Base-by-base conservation (phyloP, 441 rosid species). In the Biscutella laevigata region DNA sequence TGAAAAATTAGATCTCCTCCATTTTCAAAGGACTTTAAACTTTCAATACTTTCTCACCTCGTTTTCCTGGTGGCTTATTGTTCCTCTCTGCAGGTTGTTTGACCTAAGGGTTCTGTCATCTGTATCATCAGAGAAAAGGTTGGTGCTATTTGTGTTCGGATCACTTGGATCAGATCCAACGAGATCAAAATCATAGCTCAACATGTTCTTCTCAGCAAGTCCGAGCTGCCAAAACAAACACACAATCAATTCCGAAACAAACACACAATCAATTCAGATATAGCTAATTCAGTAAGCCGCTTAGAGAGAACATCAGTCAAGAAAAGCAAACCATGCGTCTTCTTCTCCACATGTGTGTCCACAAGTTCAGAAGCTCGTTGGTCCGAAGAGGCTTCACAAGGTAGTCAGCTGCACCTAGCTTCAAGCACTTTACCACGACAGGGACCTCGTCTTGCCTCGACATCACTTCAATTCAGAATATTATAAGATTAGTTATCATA, bases 321-420 rank as follows among this genome's bases (percentile, higher is more conserved):
- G 61, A 8, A 62, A 62, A 61, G 75, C 90, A 73, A 64, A 91
- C 98, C 98, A 82, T 78, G 65, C 79, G 90, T 71, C 96, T 66
- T 73, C 98, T 79, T 71, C 98, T 82, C 98, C 98, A 91, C 96
- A 91, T 80, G 79, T 91, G 96, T 5, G 95, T 88, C 98, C 98
- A 91, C 68, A 91, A 73, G 75, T 88, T 91, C 65, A 91, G 70
- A 54, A 91, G 74, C 70, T 88, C 98, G 72, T 91, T 91, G 27
- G 91, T 83, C 7, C 96, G 87, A 33, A 69, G 68, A 59, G 73
- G 73, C 62, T 69, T 69, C 22, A 69, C 73, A 20, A 69, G 73
- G 46, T 69, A 69, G 69, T 69, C 73, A 27, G 73, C 73, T 45
- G 73, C 73, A 39, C 73, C 73, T 11, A 69, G 59, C 62, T 92